Percentiles rank a stretch among this genome's conserved stretches.
Conservation (phyloP, 2,329 filamentous ascomycete genomes). For the Penicillium janthinellum region DNA sequence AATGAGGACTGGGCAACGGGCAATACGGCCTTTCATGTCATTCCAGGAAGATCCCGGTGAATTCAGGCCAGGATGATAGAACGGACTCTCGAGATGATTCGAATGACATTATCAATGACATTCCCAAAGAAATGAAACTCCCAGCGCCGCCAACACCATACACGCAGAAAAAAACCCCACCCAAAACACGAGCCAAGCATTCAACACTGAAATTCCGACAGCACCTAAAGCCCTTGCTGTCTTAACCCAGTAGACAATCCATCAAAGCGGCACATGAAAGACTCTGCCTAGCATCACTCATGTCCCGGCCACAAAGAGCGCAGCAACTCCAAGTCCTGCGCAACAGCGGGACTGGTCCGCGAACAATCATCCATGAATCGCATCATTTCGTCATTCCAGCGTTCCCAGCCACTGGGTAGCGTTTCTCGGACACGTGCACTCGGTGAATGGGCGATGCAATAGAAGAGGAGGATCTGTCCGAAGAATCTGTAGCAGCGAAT, state of each 20-base stretch:
- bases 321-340: slow-evolving; percentile 44
- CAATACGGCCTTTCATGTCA: no score
- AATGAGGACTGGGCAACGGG: no score
- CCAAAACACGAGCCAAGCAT: not conserved
- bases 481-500: slow-evolving; percentile 37
- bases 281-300: slow-evolving; percentile 5
- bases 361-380: slow-evolving; percentile 44
- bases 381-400: slow-evolving; percentile 46
- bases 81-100: no score
- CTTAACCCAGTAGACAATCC: not conserved
- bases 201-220: not conserved
- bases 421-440: slow-evolving; percentile 38
- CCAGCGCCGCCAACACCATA: no score
- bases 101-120: no score
- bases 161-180: no score
- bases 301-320: slow-evolving; percentile 30
- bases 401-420: slow-evolving; percentile 43
- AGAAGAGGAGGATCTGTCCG: slow-evolving; percentile 46
- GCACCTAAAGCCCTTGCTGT: not conserved
- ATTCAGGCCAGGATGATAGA: no score
- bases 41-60: no score
- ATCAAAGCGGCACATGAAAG: not conserved
- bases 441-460: slow-evolving; percentile 44
- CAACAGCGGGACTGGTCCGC: slow-evolving; percentile 41
- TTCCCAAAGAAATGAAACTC: no score